Conservation (phyloP, 805 yeast species). For the Blastobotrys mokoenaii region DNA sequence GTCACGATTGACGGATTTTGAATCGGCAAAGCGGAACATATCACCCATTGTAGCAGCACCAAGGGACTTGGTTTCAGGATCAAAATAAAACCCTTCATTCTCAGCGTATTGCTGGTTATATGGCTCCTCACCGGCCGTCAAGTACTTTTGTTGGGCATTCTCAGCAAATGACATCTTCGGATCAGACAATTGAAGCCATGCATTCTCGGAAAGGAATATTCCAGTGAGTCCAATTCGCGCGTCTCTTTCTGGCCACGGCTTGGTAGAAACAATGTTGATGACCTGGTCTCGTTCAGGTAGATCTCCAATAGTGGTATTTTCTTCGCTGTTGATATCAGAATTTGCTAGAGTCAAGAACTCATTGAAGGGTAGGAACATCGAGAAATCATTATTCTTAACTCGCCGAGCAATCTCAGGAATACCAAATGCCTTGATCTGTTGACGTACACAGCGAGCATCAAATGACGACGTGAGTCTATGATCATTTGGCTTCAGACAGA, state of each 20-base stretch:
- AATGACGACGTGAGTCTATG: slow-evolving; percentile 29
- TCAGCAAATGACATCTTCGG: slow-evolving; percentile 30
- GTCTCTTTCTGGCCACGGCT: slow-evolving; percentile 32
- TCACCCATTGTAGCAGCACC: slow-evolving; percentile 28
- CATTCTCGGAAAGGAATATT: slow-evolving; percentile 32
- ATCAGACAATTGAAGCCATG: slow-evolving; percentile 34
- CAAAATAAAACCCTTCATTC: slow-evolving; percentile 27
- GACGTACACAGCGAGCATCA: slow-evolving; percentile 36
- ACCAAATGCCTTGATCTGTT: slow-evolving; percentile 34
- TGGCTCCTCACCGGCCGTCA: slow-evolving; percentile 18
- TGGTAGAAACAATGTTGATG: slow-evolving; percentile 19
- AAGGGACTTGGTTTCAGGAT: slow-evolving; percentile 26
- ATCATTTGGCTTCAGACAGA: slow-evolving; percentile 36
- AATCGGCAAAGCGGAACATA: slow-evolving; percentile 27
- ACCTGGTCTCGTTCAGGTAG: slow-evolving; percentile 28
- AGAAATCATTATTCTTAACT: slow-evolving; percentile 31
- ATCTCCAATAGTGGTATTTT: slow-evolving; percentile 6
- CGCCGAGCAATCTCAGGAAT: slow-evolving; percentile 33
- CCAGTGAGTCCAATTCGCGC: slow-evolving; percentile 33
- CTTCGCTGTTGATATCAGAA: slow-evolving; percentile 9
- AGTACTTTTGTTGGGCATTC: slow-evolving; percentile 24
- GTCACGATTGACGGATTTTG: slow-evolving; percentile 18
- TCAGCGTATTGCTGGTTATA: slow-evolving; percentile 16
- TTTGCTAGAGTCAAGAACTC: slow-evolving; percentile 27
- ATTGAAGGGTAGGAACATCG: slow-evolving; percentile 32